These are phyloP conservation scores for Chalciporus pseudorubinellus DNA, from an alignment of 768 basidiomycete species.

Conservation along the genomic window DNA sequence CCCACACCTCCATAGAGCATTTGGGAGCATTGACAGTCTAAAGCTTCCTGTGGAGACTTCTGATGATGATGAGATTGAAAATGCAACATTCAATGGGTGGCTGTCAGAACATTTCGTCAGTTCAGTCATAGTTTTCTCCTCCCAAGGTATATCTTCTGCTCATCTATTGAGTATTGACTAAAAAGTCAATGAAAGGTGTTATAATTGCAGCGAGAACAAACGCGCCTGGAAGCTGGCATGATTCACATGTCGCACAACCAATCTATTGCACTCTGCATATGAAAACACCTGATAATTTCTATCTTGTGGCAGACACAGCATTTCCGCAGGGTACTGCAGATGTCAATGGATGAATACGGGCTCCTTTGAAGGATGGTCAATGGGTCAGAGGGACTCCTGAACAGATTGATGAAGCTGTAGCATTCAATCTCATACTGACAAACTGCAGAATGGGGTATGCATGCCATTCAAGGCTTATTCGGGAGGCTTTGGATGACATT, in stretches of 20 bases:
- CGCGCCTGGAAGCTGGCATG: conserved; percentile 50
- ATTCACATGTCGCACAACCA: conserved; percentile 38
- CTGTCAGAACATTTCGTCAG: too few relatives aligned
- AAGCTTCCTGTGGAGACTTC: conserved; percentile 38
- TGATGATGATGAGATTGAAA: conserved; percentile 41
- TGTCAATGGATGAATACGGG: conserved; percentile 35
- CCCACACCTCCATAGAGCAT: conserved; percentile 35
- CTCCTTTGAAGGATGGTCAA: conserved; percentile 38
- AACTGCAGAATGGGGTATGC: conserved; percentile 54
- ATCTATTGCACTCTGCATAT: conserved; percentile 37
- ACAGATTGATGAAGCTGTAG: conserved; percentile 23
- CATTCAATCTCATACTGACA: conserved; percentile 43
- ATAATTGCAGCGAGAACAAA: conserved; percentile 38
- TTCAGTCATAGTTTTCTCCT: too few relatives aligned
- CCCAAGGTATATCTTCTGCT: conserved; percentile 39
- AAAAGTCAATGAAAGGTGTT: conserved; percentile 36
- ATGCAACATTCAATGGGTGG: conserved; percentile 47
- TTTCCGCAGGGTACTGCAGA: too few relatives aligned
- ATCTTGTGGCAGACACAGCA: too few relatives aligned
- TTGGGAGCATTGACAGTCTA: too few relatives aligned
- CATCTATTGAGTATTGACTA: conserved; percentile 37
- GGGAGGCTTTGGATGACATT: conserved; percentile 43
- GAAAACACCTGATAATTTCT: conserved; percentile 40
- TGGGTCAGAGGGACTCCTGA: conserved; percentile 7
- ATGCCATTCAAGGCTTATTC: conserved; percentile 44